Percentiles rank a stretch among this genome's conserved stretches.
These are phyloP conservation scores for Pythium periplocum DNA, from an alignment of 352 stramenopile species.

Conservation along the genomic window DNA sequence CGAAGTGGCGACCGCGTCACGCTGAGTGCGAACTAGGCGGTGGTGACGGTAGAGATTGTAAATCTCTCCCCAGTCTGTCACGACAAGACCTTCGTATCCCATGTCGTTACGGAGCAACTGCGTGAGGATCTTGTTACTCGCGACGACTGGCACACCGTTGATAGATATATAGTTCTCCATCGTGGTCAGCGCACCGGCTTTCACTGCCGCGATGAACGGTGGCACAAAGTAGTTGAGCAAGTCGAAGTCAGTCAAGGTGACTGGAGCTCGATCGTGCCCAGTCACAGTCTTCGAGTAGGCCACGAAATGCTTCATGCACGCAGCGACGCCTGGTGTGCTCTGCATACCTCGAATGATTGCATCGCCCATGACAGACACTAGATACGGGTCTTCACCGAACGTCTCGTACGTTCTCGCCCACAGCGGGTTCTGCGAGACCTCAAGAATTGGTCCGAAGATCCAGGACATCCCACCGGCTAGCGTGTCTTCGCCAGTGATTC, in stretches of 20 bases:
- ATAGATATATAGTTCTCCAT: constrained; percentile 79
- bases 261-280: constrained; percentile 32
- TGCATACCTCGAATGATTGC: constrained; percentile 40
- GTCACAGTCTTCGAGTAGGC: constrained; percentile 24
- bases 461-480: constrained; percentile 63
- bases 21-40: constrained; percentile 35
- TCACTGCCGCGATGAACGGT: constrained; percentile 16
- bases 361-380: constrained; percentile 48
- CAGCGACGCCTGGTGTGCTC: constrained; percentile 25
- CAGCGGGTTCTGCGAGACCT: constrained; percentile 45
- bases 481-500: constrained; percentile 53
- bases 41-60: constrained; percentile 77
- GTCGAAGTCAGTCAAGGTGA: constrained; percentile 22
- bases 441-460: constrained; percentile 75
- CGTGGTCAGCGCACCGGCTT: constrained; percentile 30
- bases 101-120: constrained; percentile 13
- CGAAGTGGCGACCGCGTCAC: constrained; percentile 59
- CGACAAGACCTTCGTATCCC: constrained; percentile 80
- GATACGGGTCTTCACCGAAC: constrained; percentile 77
- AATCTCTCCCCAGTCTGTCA: constrained; percentile 93
- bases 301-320: constrained; percentile 58
- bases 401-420: constrained; percentile 80
- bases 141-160: constrained; percentile 60
- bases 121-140: constrained; percentile 31
- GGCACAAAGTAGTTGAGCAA: constrained; percentile 20